These are phyloP conservation scores for Termitomyces sp. DNA, from an alignment of 768 basidiomycete genomes.

Conservation along the genomic window DNA sequence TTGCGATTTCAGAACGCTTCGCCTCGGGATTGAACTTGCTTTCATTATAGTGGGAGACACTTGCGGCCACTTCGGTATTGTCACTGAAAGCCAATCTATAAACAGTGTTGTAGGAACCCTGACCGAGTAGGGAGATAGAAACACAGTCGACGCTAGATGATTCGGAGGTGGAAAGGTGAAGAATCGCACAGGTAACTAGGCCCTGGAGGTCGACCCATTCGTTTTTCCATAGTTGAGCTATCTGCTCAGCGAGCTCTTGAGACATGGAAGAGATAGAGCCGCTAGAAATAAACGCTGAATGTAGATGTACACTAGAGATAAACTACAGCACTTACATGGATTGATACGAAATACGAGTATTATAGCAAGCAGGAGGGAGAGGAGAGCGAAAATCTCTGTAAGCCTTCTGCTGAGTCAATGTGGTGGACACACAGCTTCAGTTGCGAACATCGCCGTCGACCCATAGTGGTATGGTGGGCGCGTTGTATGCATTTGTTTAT, in stretches of 20 bases:
- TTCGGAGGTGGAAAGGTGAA: neutral
- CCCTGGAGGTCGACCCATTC: neutral
- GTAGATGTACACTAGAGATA: neutral
- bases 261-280: neutral
- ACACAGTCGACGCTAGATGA: neutral
- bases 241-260: neutral
- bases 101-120: neutral
- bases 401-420: neutral
- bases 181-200: neutral
- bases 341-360: neutral
- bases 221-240: neutral
- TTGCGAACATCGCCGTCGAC: no score
- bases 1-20: neutral
- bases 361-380: neutral
- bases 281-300: neutral
- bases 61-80: neutral
- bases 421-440: no score
- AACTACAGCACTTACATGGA: neutral
- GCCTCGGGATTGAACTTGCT: neutral
- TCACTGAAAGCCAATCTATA: neutral
- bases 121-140: neutral
- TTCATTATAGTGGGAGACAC: neutral
- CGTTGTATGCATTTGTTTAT: no score
- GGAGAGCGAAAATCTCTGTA: neutral
- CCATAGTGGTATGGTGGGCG: no score